These are phyloP conservation scores for Salisapilia sapeloensis DNA, from an alignment of 352 stramenopile species.

Conservation along the genomic window DNA sequence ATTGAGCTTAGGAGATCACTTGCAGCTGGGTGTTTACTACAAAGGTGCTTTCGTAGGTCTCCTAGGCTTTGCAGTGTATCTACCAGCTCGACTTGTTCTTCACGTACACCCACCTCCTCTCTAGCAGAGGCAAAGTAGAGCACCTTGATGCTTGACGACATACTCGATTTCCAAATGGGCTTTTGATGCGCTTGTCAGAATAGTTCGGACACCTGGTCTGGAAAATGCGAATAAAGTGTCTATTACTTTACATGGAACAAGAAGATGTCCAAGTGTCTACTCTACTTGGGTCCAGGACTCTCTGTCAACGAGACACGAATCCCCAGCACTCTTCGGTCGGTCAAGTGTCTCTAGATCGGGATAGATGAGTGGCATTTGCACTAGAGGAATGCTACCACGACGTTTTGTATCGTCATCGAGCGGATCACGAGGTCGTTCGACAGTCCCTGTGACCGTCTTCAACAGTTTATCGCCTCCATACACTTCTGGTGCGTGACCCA, in stretches of 20 bases:
- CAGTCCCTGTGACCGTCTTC: no score
- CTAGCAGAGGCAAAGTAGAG: slow-evolving; percentile 69
- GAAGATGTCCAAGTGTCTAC: not conserved
- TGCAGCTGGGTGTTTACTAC: slow-evolving; percentile 28
- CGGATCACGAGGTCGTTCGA: no score
- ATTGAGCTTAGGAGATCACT: slow-evolving; percentile 25
- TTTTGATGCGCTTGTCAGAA: not conserved
- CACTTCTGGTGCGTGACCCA: slow-evolving; percentile 18
- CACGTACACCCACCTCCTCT: slow-evolving; percentile 49
- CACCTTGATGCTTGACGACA: slow-evolving; percentile 53
- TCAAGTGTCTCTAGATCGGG: not conserved
- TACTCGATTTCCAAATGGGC: not conserved
- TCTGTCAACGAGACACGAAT: not conserved
- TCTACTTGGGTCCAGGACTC: not conserved
- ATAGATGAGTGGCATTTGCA: not conserved
- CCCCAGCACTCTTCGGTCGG: not conserved
- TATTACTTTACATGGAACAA: not conserved
- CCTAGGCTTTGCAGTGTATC: slow-evolving; percentile 11
- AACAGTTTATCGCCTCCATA: no score
- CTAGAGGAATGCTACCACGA: not conserved
- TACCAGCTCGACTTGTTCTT: slow-evolving; percentile 27
- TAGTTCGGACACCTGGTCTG: not conserved
- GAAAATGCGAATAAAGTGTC: not conserved
- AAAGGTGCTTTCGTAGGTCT: slow-evolving; percentile 19
- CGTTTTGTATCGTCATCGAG: no score